Evolutionary conservation across 2,329 filamentous ascomycete genomes (phyloP), one percentile per base, ranked within the genome.

Genomic region (Epichloe baconii): DNA sequence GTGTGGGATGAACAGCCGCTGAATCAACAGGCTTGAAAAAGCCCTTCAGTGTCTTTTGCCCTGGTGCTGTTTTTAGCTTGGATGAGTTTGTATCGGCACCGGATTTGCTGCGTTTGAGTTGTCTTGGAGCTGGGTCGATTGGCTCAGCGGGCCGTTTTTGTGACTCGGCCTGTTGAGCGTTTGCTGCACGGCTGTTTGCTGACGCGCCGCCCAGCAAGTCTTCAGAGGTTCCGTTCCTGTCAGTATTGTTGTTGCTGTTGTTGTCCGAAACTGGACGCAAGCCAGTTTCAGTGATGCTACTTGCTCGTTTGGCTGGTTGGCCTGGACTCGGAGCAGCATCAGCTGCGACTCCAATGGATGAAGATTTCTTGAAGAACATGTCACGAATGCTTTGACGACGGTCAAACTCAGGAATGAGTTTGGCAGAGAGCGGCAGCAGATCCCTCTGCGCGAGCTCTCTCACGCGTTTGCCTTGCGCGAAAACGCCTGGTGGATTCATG

Each of bases 381-480:
- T 95, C 89, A 59, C 85, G 87, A 62, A 98, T 96, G 63, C 74
- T 95, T 57, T 80, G 79, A 19, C 93, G 80, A 53, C 84, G 83
- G 61, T 90, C 81, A 58, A 97, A 97, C 59, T 96, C 90, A 1
- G 88, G 85, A 51, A 96, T 85, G 10, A 94, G 74, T 62, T 82
- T 88, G 0, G 85, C 90, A 21, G 90, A 97, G 51, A 86, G 73
- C 3, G 85, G 78, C 11, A 91, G 75, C 0, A 86, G 67, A 58
- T 87, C 79, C 58, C 82, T 85, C 3, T 72, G 61, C 11, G 74
- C 75, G 75, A 86, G 90, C 15, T 86, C 79, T 52, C 79, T 73
- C 53, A 81, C 67, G 12, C 86, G 79, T 47, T 77, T 62, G 3
- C 88, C 88, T 45, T 79, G 64, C 45, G 76, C 66, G 64, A 94